phyloP scores from a whole-genome alignment of 495 filamentous ascomycete species.

The Daldinia concentrica region DNA sequence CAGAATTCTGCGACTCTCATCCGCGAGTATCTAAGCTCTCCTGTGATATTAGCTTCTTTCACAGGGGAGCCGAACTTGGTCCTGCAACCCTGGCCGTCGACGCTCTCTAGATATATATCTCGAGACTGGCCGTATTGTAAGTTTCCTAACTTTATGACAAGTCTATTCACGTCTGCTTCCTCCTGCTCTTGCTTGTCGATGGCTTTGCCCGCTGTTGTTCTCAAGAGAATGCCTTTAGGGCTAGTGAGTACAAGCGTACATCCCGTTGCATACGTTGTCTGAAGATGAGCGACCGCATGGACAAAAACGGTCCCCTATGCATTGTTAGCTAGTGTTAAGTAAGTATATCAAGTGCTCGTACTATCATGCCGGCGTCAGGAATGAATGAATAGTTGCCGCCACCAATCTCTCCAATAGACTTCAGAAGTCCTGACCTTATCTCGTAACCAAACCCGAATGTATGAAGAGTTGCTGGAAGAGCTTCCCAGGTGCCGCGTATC shows the following conservation, averaged over 20 bases:
- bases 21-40: slow-evolving; percentile 47
- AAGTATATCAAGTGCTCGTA: slow-evolving; percentile 20
- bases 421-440: slow-evolving; percentile 53
- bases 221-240: slow-evolving; percentile 43
- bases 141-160: slow-evolving; percentile 51
- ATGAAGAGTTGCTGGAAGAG: slow-evolving; percentile 52
- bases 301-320: slow-evolving; percentile 55
- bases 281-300: slow-evolving; percentile 58
- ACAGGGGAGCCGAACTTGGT: neutral
- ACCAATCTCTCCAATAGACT: slow-evolving; percentile 55
- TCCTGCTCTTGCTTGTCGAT: slow-evolving; percentile 40
- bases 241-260: slow-evolving; percentile 48
- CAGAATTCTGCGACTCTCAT: neutral
- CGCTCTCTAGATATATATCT: slow-evolving; percentile 51
- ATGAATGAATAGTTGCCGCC: slow-evolving; percentile 59
- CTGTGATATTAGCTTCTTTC: slow-evolving; percentile 32
- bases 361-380: slow-evolving; percentile 60
- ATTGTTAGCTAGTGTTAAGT: slow-evolving; percentile 7
- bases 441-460: slow-evolving; percentile 60
- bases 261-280: slow-evolving; percentile 54
- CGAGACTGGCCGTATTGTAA: slow-evolving; percentile 60
- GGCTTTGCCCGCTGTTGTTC: slow-evolving; percentile 49
- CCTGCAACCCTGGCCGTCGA: slow-evolving; percentile 6
- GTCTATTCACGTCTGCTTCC: slow-evolving; percentile 4
- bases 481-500: slow-evolving; percentile 44